A percentile compares a stretch with the other conserved stretches of the same genome.
These are phyloP conservation scores for Parastagonospora avenae DNA, from an alignment of 2,329 filamentous ascomycete species.

Conservation along the genomic window DNA sequence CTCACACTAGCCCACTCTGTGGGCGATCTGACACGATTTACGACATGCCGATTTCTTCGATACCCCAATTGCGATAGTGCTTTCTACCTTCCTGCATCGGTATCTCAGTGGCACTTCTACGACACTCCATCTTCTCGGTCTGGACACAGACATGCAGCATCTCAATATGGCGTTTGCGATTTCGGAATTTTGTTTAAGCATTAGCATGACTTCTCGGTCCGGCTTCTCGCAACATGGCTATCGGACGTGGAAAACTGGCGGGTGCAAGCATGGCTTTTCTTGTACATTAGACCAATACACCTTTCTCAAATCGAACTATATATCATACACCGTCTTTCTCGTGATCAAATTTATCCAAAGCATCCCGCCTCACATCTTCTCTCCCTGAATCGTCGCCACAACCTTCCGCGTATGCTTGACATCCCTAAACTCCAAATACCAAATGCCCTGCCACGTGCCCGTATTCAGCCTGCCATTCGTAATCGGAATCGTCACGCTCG, in stretches of 20 bases:
- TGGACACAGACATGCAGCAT: neutral
- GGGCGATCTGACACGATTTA: neutral
- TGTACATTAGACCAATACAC: too few relatives aligned
- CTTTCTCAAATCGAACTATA: neutral
- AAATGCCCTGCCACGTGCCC: slow-evolving; percentile 86
- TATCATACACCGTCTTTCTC: neutral
- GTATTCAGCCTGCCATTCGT: slow-evolving; percentile 77
- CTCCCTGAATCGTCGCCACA: slow-evolving; percentile 92
- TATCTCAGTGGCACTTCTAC: neutral
- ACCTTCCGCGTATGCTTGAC: slow-evolving; percentile 78
- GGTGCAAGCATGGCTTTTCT: too few relatives aligned
- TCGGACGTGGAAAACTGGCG: too few relatives aligned
- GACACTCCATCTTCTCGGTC: neutral
- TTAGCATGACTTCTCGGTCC: too few relatives aligned
- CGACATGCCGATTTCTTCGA: neutral
- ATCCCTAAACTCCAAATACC: slow-evolving; percentile 88
- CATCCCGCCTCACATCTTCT: slow-evolving; percentile 57
- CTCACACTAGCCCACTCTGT: neutral
- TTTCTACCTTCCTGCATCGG: neutral
- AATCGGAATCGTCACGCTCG: slow-evolving; percentile 90
- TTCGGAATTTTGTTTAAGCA: too few relatives aligned
- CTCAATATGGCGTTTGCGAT: neutral
- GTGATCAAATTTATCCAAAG: too few relatives aligned
- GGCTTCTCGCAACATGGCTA: too few relatives aligned
- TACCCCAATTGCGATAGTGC: neutral